Evolutionary conservation across 768 basidiomycete genomes (phyloP).

Genomic region (Pulveroboletus sp.): DNA sequence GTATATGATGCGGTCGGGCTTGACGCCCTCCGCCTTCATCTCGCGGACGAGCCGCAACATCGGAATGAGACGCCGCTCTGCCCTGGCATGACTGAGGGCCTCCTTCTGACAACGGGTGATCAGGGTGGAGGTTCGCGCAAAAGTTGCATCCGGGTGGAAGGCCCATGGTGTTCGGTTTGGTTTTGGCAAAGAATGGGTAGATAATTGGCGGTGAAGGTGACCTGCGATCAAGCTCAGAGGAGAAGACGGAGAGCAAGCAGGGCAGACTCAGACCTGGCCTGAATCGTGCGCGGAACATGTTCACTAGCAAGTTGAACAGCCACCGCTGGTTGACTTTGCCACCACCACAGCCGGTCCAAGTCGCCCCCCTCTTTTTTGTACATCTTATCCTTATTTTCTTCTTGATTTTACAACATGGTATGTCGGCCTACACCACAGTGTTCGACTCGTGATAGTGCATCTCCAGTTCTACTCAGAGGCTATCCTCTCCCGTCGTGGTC

Average conservation of each 20-base stretch:
- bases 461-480: slow-evolving; percentile 86
- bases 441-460: neutral
- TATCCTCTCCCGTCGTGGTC: slow-evolving; percentile 89
- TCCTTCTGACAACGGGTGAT: slow-evolving; percentile 32
- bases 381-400: slow-evolving; percentile 19
- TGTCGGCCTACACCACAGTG: neutral
- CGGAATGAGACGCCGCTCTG: slow-evolving; percentile 31
- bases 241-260: neutral
- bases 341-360: slow-evolving; percentile 3
- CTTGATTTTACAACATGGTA: slow-evolving; percentile 24
- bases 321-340: slow-evolving; percentile 20
- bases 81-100: slow-evolving; percentile 31
- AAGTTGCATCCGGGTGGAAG: slow-evolving; percentile 20
- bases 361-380: slow-evolving; percentile 9
- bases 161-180: slow-evolving; percentile 24
- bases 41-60: slow-evolving; percentile 43
- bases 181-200: neutral
- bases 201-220: slow-evolving; percentile 2
- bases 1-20: slow-evolving; percentile 55
- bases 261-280: neutral
- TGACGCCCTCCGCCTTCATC: slow-evolving; percentile 54
- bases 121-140: slow-evolving; percentile 23
- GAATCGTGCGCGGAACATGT: slow-evolving; percentile 8
- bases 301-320: slow-evolving; percentile 15
- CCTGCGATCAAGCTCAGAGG: neutral